phyloP scores from a whole-genome alignment of 306 rosid species.

The Prinsepia uniflora region DNA sequence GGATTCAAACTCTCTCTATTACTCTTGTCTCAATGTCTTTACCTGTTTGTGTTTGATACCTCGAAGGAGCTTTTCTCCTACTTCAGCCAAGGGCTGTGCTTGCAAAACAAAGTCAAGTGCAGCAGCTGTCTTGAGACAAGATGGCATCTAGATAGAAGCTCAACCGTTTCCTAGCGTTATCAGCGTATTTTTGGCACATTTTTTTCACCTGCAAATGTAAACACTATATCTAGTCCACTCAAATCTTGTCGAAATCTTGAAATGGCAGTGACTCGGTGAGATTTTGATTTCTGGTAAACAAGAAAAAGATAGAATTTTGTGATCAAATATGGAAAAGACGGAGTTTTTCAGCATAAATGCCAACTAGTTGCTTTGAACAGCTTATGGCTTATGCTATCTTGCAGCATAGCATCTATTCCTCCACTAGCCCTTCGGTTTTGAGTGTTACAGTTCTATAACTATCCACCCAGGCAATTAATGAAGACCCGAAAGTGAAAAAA shows the following conservation, averaged over 20 bases:
- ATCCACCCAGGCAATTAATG: too few relatives aligned
- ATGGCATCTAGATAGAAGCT: conserved; percentile 40
- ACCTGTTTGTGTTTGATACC: conserved; percentile 42
- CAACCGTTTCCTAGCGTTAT: conserved; percentile 48
- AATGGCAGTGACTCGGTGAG: too few relatives aligned
- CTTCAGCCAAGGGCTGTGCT: conserved; percentile 44
- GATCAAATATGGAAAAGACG: background rate
- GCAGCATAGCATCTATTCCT: background rate
- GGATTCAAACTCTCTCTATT: background rate
- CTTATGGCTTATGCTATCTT: background rate
- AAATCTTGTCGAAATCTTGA: background rate
- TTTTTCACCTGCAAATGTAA: conserved; percentile 46
- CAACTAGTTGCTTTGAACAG: background rate
- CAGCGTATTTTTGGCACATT: conserved; percentile 32
- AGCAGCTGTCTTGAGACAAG: conserved; percentile 34
- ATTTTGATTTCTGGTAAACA: too few relatives aligned
- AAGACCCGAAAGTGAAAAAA: background rate
- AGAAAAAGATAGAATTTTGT: background rate
- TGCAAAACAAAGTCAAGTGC: conserved; percentile 30
- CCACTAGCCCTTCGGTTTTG: background rate
- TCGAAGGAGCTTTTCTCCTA: conserved; percentile 47
- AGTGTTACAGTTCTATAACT: background rate
- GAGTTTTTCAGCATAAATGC: too few relatives aligned
- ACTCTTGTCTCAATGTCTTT: too few relatives aligned
- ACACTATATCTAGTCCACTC: background rate